These are phyloP conservation scores for Apiospora koreana DNA, from an alignment of 2,329 filamentous ascomycete species.

Conservation along the genomic window DNA sequence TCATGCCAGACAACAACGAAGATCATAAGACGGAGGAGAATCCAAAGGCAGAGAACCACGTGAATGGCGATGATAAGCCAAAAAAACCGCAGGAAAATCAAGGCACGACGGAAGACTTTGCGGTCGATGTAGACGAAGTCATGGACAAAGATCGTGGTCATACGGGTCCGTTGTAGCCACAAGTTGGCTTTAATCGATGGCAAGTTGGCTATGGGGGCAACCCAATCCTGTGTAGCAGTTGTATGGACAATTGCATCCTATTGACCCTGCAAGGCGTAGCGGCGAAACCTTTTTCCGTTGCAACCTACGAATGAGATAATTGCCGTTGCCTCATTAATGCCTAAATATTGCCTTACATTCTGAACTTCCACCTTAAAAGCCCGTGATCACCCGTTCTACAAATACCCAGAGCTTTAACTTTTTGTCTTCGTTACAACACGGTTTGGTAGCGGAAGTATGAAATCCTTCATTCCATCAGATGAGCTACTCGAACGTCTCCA, in stretches of 20 bases:
- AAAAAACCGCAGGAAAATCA: not conserved
- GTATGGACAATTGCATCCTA: not conserved
- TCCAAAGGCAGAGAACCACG: not conserved
- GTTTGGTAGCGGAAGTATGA: not conserved
- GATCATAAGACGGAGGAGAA: not conserved
- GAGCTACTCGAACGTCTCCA: not conserved
- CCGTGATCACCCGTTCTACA: not conserved
- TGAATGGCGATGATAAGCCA: not conserved
- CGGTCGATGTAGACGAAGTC: not conserved
- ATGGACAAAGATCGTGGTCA: not conserved
- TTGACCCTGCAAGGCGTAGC: not conserved
- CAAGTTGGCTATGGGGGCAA: not conserved
- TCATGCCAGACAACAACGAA: not conserved
- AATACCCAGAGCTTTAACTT: not conserved
- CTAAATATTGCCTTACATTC: not conserved
- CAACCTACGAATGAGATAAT: not conserved
- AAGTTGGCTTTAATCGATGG: not conserved
- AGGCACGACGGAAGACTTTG: not conserved
- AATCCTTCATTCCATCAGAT: not conserved
- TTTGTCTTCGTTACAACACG: not conserved
- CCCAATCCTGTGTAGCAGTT: too few species aligned
- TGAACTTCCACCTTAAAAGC: not conserved
- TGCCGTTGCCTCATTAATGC: not conserved
- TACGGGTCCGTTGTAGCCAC: not conserved
- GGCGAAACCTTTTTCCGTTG: not conserved